Percentiles rank a stretch among this genome's conserved stretches.
Conservation (phyloP, 768 basidiomycete genomes). For the Russula virescens region DNA sequence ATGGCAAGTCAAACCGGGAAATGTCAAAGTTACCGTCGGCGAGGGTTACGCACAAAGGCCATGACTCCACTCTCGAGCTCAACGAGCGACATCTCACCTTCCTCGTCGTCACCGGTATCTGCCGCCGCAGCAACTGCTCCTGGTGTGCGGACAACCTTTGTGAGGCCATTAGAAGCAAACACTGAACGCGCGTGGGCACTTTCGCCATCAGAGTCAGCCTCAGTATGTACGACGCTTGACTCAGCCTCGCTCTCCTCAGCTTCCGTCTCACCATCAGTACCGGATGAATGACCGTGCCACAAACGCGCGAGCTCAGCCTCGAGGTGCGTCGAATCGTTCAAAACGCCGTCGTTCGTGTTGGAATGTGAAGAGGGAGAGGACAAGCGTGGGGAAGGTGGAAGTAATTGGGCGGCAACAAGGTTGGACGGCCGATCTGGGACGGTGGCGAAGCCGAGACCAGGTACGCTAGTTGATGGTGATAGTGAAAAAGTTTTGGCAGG, state of each 20-base stretch:
- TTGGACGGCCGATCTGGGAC: background rate
- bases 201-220: slow-evolving; percentile 22
- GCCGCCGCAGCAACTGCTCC: background rate
- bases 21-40: slow-evolving; percentile 11
- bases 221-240: slow-evolving; percentile 23
- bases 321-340: background rate
- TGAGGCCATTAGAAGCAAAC: background rate
- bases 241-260: slow-evolving; percentile 23
- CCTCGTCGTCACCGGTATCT: slow-evolving; percentile 12
- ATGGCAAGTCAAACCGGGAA: background rate
- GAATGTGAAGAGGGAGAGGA: background rate
- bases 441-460: no score
- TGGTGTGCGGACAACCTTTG: background rate
- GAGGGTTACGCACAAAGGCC: slow-evolving; percentile 18
- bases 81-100: slow-evolving; percentile 22
- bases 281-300: slow-evolving; percentile 1
- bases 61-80: slow-evolving; percentile 24
- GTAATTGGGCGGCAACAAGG: background rate
- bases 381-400: slow-evolving; percentile 6
- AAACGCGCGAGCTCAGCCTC: slow-evolving; percentile 7
- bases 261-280: slow-evolving; percentile 14
- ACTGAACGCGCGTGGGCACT: background rate
- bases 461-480: background rate
- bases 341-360: background rate
- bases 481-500: background rate